Conservation (phyloP, 2,329 filamentous ascomycete species). For the Penicillium sp. region DNA sequence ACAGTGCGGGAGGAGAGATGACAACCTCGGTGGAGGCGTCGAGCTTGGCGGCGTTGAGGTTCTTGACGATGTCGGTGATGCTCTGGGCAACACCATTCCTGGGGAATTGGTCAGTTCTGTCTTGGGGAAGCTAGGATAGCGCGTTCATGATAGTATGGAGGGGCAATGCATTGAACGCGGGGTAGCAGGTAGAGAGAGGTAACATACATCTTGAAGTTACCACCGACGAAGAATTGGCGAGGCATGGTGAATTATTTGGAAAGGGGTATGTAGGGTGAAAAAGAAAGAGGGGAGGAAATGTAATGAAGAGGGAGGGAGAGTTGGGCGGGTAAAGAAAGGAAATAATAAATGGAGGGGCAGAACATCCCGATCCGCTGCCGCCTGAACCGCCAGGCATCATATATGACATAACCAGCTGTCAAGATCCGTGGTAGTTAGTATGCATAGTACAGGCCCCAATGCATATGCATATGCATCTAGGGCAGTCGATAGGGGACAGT, state of each 20-base stretch:
- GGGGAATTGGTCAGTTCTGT: constrained; percentile 21
- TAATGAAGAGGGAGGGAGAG: constrained; percentile 12
- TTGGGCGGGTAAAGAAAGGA: constrained; percentile 14
- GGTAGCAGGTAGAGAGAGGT: constrained; percentile 22
- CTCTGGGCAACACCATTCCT: constrained; percentile 93
- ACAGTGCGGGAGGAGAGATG: constrained; percentile 86
- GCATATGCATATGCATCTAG: not conserved
- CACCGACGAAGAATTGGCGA: constrained; percentile 96
- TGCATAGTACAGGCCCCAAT: not conserved
- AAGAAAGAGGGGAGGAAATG: constrained; percentile 12
- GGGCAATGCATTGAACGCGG: constrained; percentile 30
- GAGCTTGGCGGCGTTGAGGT: constrained; percentile 84
- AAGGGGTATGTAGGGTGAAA: constrained; percentile 5
- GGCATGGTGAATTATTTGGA: constrained; percentile 67
- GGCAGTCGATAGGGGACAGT: too few relatives aligned
- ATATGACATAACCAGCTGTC: constrained; percentile 17
- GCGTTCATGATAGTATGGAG: constrained; percentile 25
- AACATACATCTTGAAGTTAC: constrained; percentile 98
- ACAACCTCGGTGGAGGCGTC: constrained; percentile 75
- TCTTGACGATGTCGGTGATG: constrained; percentile 87
- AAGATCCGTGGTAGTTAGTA: not conserved
- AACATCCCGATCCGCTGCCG: constrained; percentile 15
- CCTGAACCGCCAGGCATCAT: constrained; percentile 13
- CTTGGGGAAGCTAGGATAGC: constrained; percentile 6
- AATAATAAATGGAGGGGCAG: constrained; percentile 25